Base-by-base conservation (phyloP, 2,329 filamentous ascomycete species). In the Lasiodiplodia theobromae region DNA sequence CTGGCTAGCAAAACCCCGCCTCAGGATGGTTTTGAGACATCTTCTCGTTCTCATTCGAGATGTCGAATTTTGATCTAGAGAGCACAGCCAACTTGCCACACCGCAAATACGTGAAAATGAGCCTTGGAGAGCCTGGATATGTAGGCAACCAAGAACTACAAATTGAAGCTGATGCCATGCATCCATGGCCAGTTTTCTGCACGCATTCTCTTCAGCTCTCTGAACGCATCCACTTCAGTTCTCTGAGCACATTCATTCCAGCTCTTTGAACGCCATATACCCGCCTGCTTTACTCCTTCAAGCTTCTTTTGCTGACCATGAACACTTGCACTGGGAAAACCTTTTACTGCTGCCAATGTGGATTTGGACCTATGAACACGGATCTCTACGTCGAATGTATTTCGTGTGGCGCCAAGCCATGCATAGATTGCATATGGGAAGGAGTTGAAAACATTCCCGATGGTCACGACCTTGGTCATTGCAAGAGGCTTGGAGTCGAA, bases 281-380 rank as follows among this genome's bases (percentile, higher is more conserved):
- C 6, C 6, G 3, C 18, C 40, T 18, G 7, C 40, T 7, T n/a
- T 12, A 44, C 40, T 7, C n/a, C 40, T 18, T 31, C 28, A 31
- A 8, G 6, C 5, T 14, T 40, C 38, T 40, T 18, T 40, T 18
- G 2, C 18, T n/a, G 6, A 7, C 18, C 40, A 54, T 54, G 52
- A 37, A 31, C 14, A 25, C 25, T 25, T 25, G 25, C 4, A 25
- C 25, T 10, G 40, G 28, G 1, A 21, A 51, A 18, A 4, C 11
- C 4, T 66, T 34, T 7, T 67, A 37, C 25, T 67, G 64, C 6
- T 67, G 64, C n/a, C 23, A 44, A 8, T 67, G 64, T 12, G 18
- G 25, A 4, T 67, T 49, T 31, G 64, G 64, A 6, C 64, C 64
- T 2, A 67, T 67, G 64, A 18, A 47, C 3, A 37, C 18, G 2